These are phyloP conservation scores for Aechmea fasciata DNA, from an alignment of 176 grass and related monocot species.

Conservation along the genomic window DNA sequence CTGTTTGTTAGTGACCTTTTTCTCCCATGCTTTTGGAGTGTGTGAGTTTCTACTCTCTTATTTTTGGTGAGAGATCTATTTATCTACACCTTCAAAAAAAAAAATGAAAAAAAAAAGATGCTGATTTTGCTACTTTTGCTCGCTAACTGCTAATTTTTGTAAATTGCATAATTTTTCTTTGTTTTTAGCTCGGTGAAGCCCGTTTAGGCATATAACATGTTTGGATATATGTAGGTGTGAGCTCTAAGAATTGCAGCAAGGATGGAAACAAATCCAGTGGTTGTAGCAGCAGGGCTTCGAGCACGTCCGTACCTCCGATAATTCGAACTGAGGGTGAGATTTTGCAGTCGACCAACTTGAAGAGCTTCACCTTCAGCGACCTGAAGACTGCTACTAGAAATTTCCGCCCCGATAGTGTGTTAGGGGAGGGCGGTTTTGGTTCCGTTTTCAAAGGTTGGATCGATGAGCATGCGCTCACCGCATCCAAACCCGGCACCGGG, in stretches of 20 bases:
- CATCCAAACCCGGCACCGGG: constrained; percentile 60
- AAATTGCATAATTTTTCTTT: background rate
- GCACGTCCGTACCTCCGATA: constrained; percentile 42
- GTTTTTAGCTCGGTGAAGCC: background rate
- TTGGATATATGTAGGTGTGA: constrained; percentile 35
- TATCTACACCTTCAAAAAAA: no score
- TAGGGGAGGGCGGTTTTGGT: constrained; percentile 76
- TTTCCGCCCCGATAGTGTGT: constrained; percentile 72
- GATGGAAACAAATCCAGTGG: constrained; percentile 51
- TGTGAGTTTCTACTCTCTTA: no score
- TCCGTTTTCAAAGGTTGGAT: constrained; percentile 93
- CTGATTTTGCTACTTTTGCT: no score
- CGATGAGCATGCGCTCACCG: constrained; percentile 48
- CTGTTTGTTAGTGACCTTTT: no score
- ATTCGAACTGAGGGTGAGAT: constrained; percentile 49
- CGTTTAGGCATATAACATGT: background rate
- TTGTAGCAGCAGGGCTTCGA: constrained; percentile 54
- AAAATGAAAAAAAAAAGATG: no score
- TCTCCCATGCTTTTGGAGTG: no score
- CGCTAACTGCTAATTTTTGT: no score
- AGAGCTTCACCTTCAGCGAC: constrained; percentile 47
- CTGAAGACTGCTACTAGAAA: constrained; percentile 75
- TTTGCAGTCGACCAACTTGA: constrained; percentile 58
- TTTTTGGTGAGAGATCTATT: no score
- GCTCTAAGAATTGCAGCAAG: constrained; percentile 38